phyloP scores from a whole-genome alignment of 108 stramenopile genomes.

The Cyclotella distinguenda region DNA sequence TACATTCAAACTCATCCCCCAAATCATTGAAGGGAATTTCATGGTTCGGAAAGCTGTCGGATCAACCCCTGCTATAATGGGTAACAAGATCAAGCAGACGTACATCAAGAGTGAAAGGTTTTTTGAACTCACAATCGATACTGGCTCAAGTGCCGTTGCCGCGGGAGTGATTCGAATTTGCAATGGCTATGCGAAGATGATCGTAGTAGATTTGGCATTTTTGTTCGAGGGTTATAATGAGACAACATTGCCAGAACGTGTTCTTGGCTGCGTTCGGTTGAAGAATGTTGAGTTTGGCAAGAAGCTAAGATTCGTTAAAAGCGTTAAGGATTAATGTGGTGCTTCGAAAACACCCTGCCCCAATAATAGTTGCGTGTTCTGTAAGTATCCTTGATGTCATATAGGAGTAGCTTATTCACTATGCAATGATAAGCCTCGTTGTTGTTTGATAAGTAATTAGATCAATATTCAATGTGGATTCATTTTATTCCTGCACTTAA shows the following conservation, averaged over 20 bases:
- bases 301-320: slow-evolving; percentile 44
- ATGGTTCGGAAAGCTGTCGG: slow-evolving; percentile 90
- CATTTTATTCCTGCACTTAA: too few species aligned
- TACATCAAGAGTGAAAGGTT: slow-evolving; percentile 76
- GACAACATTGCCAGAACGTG: slow-evolving; percentile 82
- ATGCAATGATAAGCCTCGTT: too few species aligned
- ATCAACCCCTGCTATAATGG: slow-evolving; percentile 90
- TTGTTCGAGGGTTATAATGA: slow-evolving; percentile 83
- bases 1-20: slow-evolving; percentile 93
- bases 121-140: slow-evolving; percentile 90
- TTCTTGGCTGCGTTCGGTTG: slow-evolving; percentile 75
- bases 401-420: not conserved
- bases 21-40: slow-evolving; percentile 92
- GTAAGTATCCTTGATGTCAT: not conserved
- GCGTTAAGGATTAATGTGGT: slow-evolving; percentile 9
- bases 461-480: too few species aligned
- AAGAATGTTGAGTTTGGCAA: slow-evolving; percentile 73
- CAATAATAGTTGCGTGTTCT: not conserved
- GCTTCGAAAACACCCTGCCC: not conserved
- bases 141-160: slow-evolving; percentile 77
- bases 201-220: slow-evolving; percentile 93
- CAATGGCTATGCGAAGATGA: slow-evolving; percentile 83
- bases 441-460: too few species aligned
- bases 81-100: slow-evolving; percentile 89
- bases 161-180: slow-evolving; percentile 80